These are phyloP conservation scores for Primulina eburnea DNA, from an alignment of 257 asterid species.

Conservation along the genomic window DNA sequence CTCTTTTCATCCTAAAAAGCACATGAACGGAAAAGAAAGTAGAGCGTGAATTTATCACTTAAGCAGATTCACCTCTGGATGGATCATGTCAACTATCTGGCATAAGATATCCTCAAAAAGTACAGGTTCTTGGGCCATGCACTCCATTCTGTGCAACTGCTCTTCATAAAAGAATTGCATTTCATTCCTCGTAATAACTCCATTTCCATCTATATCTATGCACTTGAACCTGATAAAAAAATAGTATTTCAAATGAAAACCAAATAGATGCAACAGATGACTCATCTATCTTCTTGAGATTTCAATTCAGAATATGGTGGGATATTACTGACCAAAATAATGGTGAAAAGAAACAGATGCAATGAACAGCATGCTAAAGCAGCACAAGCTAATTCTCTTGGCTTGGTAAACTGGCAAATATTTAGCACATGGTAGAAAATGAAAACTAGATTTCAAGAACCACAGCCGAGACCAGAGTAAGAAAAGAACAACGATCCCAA, in stretches of 20 bases:
- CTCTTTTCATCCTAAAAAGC: conserved; percentile 7
- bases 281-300: background rate
- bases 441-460: background rate
- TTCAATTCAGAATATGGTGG: background rate
- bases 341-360: background rate
- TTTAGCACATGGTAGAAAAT: background rate
- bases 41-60: conserved; percentile 1
- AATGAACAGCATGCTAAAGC: background rate
- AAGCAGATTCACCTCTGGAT: conserved; percentile 69
- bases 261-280: background rate
- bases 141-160: conserved; percentile 99
- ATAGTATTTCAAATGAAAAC: background rate
- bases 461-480: background rate
- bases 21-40: conserved; percentile 1
- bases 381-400: background rate
- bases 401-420: background rate
- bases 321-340: no score
- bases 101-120: conserved; percentile 98
- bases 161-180: conserved; percentile 98
- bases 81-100: conserved; percentile 96
- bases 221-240: conserved; percentile 84
- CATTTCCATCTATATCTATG: conserved; percentile 98
- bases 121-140: conserved; percentile 99
- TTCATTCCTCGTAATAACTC: conserved; percentile 86
- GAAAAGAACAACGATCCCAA: conserved; percentile 9